Evolutionary conservation across 305 asterid genomes (phyloP).

Genomic region (Fraxinus greggii): DNA sequence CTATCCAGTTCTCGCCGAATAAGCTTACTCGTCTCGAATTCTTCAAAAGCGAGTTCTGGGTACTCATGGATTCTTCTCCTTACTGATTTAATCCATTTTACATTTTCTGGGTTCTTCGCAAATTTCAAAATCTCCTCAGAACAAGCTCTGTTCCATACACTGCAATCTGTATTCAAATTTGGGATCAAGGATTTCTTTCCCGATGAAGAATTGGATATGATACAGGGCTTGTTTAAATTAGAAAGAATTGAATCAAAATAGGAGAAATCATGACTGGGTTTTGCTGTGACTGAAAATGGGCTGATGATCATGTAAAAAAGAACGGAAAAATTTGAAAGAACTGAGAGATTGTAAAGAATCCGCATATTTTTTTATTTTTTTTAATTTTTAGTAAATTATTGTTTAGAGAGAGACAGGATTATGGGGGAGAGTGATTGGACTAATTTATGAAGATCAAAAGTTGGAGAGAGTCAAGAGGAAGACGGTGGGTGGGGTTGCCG

Average conservation of each 20-base stretch:
- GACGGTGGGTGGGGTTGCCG: background rate
- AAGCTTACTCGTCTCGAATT: slow-evolving; percentile 62
- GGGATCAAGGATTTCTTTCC: background rate
- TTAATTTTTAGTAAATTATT: too few relatives aligned
- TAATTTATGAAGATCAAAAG: background rate
- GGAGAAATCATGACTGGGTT: slow-evolving; percentile 27
- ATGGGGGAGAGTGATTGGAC: background rate
- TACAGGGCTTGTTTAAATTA: slow-evolving; percentile 11
- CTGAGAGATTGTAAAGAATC: slow-evolving; percentile 7
- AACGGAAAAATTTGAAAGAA: slow-evolving; percentile 18
- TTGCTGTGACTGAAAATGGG: background rate
- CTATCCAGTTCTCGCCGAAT: slow-evolving; percentile 62
- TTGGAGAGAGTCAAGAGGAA: background rate
- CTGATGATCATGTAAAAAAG: slow-evolving; percentile 30
- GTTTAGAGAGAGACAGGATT: background rate
- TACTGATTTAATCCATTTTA: slow-evolving; percentile 55
- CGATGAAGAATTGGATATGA: slow-evolving; percentile 1
- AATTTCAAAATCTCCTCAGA: slow-evolving; percentile 47
- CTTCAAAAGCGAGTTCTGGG: slow-evolving; percentile 88
- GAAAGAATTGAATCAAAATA: slow-evolving; percentile 30
- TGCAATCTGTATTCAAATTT: slow-evolving; percentile 21
- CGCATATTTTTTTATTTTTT: background rate
- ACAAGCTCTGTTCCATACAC: slow-evolving; percentile 47
- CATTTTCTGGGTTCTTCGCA: slow-evolving; percentile 40
- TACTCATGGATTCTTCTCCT: slow-evolving; percentile 71